Conservation (phyloP, 2,329 filamentous ascomycete species). For the Beauveria pseudobassiana region DNA sequence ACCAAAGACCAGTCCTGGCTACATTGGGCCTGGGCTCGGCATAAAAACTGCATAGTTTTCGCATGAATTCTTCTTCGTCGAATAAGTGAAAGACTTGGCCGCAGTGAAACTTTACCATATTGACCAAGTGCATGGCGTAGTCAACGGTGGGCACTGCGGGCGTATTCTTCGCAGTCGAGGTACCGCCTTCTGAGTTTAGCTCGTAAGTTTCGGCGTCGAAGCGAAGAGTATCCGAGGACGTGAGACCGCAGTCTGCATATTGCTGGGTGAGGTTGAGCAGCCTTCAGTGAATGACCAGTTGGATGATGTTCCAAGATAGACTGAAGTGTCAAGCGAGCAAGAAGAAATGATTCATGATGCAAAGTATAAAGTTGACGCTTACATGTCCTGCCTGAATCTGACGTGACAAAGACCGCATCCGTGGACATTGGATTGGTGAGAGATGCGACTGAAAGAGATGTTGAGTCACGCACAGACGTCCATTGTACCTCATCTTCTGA, state of each 20-base stretch:
- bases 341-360: neutral
- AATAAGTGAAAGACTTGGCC: neutral
- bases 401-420: neutral
- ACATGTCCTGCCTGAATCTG: neutral
- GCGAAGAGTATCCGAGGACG: neutral
- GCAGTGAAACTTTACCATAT: neutral
- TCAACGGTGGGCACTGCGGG: neutral
- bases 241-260: neutral
- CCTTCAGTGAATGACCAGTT: neutral
- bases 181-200: neutral
- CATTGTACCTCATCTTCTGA: neutral
- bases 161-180: neutral
- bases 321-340: neutral
- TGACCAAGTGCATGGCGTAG: neutral
- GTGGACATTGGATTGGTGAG: neutral
- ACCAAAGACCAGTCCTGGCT: too few species aligned
- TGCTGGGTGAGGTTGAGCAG: neutral
- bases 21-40: too few species aligned
- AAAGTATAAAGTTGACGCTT: neutral
- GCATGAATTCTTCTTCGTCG: neutral
- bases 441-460: neutral
- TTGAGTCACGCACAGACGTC: neutral
- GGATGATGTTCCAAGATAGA: neutral
- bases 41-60: neutral
- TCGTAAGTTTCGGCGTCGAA: neutral